Conservation (phyloP, 2,329 filamentous ascomycete species). For the Ophiocordyceps camponoti-leonardi region DNA sequence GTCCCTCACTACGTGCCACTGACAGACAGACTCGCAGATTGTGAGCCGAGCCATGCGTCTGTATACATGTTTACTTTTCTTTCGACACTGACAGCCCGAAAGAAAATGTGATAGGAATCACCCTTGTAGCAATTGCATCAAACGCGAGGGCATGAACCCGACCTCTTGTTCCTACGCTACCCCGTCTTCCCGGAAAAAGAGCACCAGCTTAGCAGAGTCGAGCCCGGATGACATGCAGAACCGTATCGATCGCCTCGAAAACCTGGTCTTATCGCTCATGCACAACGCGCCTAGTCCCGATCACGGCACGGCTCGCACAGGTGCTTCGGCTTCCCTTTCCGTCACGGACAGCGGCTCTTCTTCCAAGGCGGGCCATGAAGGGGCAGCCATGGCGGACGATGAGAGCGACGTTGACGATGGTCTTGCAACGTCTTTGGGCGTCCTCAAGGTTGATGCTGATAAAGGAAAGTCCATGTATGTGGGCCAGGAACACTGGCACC, state of each 20-base stretch:
- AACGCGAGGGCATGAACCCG: slow-evolving; percentile 70
- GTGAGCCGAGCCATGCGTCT: slow-evolving; percentile 8
- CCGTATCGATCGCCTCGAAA: slow-evolving; percentile 87
- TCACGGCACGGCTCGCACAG: slow-evolving; percentile 13
- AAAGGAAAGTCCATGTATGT: slow-evolving; percentile 68
- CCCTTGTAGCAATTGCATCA: slow-evolving; percentile 89
- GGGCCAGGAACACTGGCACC: slow-evolving; percentile 71
- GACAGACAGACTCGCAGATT: slow-evolving; percentile 16
- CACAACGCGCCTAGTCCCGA: slow-evolving; percentile 53
- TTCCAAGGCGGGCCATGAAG: slow-evolving; percentile 33
- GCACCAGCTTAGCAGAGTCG: slow-evolving; percentile 39
- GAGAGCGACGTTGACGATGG: slow-evolving; percentile 56
- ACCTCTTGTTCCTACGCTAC: slow-evolving; percentile 73
- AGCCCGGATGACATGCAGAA: slow-evolving; percentile 95
- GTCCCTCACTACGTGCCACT: not conserved
- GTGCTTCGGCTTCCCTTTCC: slow-evolving; percentile 18
- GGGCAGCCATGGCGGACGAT: slow-evolving; percentile 37
- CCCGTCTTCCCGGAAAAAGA: slow-evolving; percentile 55
- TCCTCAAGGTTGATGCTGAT: slow-evolving; percentile 64
- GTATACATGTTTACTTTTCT: not conserved
- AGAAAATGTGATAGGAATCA: slow-evolving; percentile 87
- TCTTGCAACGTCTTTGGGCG: slow-evolving; percentile 56
- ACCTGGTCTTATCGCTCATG: slow-evolving; percentile 84
- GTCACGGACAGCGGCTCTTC: slow-evolving; percentile 26
- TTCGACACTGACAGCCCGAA: slow-evolving; percentile 1